These are phyloP conservation scores for Ceratobasidium sp. DNA, from an alignment of 1,284 basidiomycete species.

Conservation along the genomic window DNA sequence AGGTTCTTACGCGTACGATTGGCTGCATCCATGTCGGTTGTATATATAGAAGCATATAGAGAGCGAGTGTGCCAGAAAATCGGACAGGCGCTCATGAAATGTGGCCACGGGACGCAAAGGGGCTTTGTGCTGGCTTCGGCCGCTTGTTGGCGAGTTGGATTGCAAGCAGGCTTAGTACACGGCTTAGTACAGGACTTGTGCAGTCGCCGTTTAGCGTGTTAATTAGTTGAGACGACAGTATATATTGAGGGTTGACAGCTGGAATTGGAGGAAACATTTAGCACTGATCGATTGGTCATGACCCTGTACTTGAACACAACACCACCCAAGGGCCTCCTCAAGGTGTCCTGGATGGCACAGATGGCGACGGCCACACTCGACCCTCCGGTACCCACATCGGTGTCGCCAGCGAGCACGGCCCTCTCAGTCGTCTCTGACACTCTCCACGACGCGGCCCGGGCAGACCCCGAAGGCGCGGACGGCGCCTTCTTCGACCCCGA, in stretches of 20 bases:
- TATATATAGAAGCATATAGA: not conserved
- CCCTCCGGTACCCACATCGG: not conserved
- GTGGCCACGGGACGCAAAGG: no score
- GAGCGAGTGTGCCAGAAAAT: no score
- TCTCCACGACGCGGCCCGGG: not conserved
- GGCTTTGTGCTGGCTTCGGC: not conserved
- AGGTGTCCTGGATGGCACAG: constrained; percentile 6
- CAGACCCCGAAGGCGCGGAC: not conserved
- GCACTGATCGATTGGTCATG: constrained; percentile 2
- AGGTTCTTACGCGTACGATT: not conserved
- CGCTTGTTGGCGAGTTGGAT: not conserved
- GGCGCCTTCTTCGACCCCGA: constrained; percentile 19
- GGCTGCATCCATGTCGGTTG: not conserved
- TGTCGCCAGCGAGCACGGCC: constrained; percentile 13
- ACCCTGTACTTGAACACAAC: not conserved
- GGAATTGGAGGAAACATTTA: no score
- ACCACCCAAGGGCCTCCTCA: not conserved
- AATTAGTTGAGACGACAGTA: constrained; percentile 6
- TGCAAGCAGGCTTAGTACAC: no score
- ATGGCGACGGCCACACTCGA: no score
- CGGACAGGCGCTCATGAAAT: no score
- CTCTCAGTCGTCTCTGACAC: constrained; percentile 16
- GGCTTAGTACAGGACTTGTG: no score
- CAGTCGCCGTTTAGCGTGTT: no score
- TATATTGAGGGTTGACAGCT: constrained; percentile 3